Base-by-base conservation (phyloP, 2,329 filamentous ascomycete species). In the Xylariaceae sp. region DNA sequence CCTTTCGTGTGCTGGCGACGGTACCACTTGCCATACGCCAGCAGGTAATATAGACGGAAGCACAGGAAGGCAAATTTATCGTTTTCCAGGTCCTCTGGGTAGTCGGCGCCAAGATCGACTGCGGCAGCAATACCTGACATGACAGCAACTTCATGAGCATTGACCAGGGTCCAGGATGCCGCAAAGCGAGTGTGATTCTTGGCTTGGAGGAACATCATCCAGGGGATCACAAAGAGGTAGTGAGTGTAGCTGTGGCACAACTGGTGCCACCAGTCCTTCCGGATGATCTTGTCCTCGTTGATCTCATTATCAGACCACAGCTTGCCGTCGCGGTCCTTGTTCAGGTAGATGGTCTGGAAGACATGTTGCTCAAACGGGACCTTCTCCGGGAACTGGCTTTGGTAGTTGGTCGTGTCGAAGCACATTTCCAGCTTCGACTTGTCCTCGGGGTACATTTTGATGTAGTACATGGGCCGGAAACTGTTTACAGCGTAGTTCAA, bases 41-140 rank as follows among this genome's bases (percentile, higher is more conserved):
- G 56, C 37, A 83, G 59, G 44, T 82, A 82, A 49, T 83, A 83
- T 44, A 83, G 55, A 33, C 79, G 59, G 53, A 83, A 84, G 36
- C 72, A 70, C 44, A 83, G 52, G 41, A 83, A 69, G 0, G 80
- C 76, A 53, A 81, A 84, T 39, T 65, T 67, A 45, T 83, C 79
- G n/a, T 76, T 61, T 61, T 83, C 79, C 2, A 84, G 55, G 51
- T 83, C 79, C 45, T 73, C 74, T 0, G 78, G 78, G 53, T 86
- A 87, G 6, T 65, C 64, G 0, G 81, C 83, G 2, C 83, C 83
- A 11, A 87, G 64, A 47, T 83, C 78, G 16, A 84, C 81, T 0
- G 83, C 83, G 1, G 82, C 83, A 3, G 80, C 79, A 37, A 86
- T 79, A 2, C 83, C 83, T 28, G 74, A 79, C 49, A 87, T 79